A percentile compares a stretch with the other conserved stretches of the same genome.
phyloP scores from a whole-genome alignment of 768 basidiomycete genomes.

The Tylopilus plumbeoviolaceoides region DNA sequence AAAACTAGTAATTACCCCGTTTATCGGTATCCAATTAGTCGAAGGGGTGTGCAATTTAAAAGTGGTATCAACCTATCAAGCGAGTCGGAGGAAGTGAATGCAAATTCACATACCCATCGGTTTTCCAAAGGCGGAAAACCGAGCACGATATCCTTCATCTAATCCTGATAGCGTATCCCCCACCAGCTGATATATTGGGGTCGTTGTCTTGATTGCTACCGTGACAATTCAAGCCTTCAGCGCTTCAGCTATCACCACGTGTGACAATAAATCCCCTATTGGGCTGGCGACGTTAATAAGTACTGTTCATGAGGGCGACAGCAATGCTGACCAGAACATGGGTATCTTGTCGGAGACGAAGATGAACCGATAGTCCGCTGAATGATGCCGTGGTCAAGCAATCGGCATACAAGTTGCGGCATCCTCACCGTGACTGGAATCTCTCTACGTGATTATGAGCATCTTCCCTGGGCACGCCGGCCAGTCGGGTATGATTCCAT shows the following conservation, averaged over 20 bases:
- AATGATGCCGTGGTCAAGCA: not conserved
- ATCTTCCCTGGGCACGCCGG: not conserved
- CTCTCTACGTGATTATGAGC: not conserved
- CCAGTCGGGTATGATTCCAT: not conserved
- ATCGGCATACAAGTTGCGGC: not conserved
- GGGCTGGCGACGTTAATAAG: not conserved
- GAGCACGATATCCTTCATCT: constrained; percentile 10
- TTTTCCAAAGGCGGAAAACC: too few species aligned
- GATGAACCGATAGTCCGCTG: not conserved
- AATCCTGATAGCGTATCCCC: not conserved
- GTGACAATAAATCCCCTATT: not conserved
- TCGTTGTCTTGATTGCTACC: not conserved
- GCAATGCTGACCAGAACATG: not conserved
- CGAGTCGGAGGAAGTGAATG: too few species aligned
- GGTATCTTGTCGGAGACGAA: not conserved
- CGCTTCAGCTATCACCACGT: not conserved
- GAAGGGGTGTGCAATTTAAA: not conserved
- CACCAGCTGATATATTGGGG: constrained; percentile 1
- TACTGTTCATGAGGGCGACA: not conserved
- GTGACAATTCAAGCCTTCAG: too few species aligned
- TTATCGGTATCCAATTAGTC: not conserved
- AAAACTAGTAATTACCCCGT: not conserved
- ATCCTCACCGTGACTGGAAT: not conserved
- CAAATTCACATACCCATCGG: not conserved
- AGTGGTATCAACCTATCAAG: not conserved